Evolutionary conservation across 148 eudicot genomes (phyloP).

Genomic region (Silene latifolia): DNA sequence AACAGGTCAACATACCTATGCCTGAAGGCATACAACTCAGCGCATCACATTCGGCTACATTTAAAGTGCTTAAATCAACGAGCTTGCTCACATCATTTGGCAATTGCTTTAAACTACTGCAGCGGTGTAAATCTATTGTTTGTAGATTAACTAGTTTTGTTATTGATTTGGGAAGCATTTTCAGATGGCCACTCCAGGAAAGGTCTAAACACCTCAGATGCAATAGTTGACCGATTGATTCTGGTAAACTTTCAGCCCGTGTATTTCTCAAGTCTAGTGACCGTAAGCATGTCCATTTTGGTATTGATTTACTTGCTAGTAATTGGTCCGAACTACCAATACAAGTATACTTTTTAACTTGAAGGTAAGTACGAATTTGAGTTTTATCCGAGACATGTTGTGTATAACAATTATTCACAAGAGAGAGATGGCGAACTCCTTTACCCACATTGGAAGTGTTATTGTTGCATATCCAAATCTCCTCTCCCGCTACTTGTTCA

Average conservation of each 20-base stretch:
- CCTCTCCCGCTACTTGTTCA: slow-evolving; percentile 2
- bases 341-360: neutral
- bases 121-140: slow-evolving; percentile 2
- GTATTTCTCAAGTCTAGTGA: slow-evolving; percentile 4
- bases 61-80: slow-evolving; percentile 6
- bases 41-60: neutral
- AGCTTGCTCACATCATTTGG: slow-evolving; percentile 16
- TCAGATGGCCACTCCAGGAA: neutral
- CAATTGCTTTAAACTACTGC: slow-evolving; percentile 8
- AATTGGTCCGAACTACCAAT: neutral
- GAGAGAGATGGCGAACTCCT: neutral
- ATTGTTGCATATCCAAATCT: neutral
- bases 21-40: slow-evolving; percentile 12
- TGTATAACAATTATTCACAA: neutral
- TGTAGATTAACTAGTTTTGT: slow-evolving; percentile 25
- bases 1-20: slow-evolving; percentile 9
- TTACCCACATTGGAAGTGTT: neutral
- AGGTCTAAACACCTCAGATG: slow-evolving; percentile 24
- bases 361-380: slow-evolving; percentile 4
- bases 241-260: slow-evolving; percentile 8
- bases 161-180: slow-evolving; percentile 15
- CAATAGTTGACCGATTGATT: slow-evolving; percentile 17
- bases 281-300: slow-evolving; percentile 14
- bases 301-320: neutral
- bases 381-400: neutral